Conservation (phyloP, 176 grass and related monocot species). For the Luzula sylvatica region DNA sequence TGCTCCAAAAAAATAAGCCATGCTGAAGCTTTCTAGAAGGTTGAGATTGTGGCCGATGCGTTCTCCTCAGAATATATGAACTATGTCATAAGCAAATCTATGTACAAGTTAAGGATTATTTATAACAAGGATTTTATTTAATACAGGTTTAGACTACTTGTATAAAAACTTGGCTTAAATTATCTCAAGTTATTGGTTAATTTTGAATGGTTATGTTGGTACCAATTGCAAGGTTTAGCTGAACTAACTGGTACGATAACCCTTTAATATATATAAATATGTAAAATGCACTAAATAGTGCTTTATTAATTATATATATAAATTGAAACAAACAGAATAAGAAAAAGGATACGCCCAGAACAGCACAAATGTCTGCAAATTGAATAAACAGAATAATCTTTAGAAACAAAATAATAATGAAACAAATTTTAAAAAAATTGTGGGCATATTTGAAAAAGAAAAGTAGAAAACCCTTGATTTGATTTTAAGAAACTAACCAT, state of each 20-base stretch:
- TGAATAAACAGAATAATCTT: slow-evolving; percentile 2
- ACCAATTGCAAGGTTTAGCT: not conserved
- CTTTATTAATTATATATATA: no score
- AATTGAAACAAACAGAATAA: slow-evolving; percentile 11
- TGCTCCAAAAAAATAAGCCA: no score
- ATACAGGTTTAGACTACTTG: not conserved
- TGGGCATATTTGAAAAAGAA: no score
- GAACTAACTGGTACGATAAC: not conserved
- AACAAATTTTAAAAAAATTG: no score
- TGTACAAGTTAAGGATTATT: slow-evolving; percentile 44
- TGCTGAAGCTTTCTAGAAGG: no score
- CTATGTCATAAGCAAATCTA: slow-evolving; percentile 88
- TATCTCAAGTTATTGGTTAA: not conserved
- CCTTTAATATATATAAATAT: not conserved
- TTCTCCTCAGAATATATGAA: slow-evolving; percentile 71
- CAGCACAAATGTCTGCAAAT: slow-evolving; percentile 85
- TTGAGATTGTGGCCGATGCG: no score
- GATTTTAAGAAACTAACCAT: slow-evolving; percentile 45
- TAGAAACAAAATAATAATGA: not conserved
- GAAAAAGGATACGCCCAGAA: slow-evolving; percentile 96
- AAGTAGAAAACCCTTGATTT: no score
- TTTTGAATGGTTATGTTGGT: not conserved
- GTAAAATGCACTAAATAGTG: not conserved
- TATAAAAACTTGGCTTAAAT: not conserved
- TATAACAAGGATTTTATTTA: not conserved